phyloP scores from a whole-genome alignment of 2,329 filamentous ascomycete species.

The Cytospora mali region DNA sequence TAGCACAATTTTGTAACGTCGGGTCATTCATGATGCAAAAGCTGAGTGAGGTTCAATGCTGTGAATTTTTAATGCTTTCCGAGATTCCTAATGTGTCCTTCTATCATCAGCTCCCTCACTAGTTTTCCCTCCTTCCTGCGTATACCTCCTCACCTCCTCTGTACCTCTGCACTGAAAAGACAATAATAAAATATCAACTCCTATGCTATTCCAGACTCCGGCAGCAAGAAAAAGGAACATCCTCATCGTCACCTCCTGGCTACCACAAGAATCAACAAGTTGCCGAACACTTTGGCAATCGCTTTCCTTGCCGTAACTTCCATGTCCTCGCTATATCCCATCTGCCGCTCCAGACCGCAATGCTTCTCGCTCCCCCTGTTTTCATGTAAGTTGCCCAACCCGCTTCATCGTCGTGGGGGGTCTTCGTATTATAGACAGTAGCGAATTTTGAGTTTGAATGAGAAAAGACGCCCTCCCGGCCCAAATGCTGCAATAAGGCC shows the following conservation, averaged over 20 bases:
- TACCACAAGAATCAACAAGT: slow-evolving; percentile 8
- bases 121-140: background rate
- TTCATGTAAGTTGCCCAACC: background rate
- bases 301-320: background rate
- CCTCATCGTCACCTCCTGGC: slow-evolving; percentile 11
- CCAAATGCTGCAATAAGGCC: background rate
- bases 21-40: too few species aligned
- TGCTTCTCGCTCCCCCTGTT: slow-evolving; percentile 7
- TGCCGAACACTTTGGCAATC: slow-evolving; percentile 11
- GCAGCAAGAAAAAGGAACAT: slow-evolving; percentile 23
- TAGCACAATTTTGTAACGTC: too few species aligned
- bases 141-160: slow-evolving; percentile 3
- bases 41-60: background rate
- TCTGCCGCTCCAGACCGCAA: slow-evolving; percentile 12
- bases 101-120: slow-evolving; percentile 9
- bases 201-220: slow-evolving; percentile 29
- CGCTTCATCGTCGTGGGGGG: background rate
- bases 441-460: background rate
- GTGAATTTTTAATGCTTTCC: slow-evolving; percentile 24
- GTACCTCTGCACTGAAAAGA: slow-evolving; percentile 20
- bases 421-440: slow-evolving; percentile 5
- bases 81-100: slow-evolving; percentile 26
- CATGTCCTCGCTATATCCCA: slow-evolving; percentile 1
- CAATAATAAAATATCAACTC: slow-evolving; percentile 26
- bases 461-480: background rate